Evolutionary conservation across 1,284 basidiomycete species (phyloP), one percentile per base, ranked within the genome.

Genomic region (Stygiomarasmius scandens): DNA sequence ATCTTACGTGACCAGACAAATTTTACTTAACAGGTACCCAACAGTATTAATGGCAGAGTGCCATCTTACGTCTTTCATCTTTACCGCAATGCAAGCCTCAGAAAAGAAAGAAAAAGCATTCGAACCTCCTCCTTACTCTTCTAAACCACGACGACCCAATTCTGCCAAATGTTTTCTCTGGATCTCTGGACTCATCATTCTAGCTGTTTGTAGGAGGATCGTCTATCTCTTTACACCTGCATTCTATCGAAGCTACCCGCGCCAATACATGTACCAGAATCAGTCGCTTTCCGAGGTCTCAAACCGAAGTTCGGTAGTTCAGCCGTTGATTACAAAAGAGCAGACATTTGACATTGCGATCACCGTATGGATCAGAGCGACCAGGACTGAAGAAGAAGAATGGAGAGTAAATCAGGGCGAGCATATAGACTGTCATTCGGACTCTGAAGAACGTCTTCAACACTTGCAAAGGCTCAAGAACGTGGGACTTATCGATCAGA

Each of bases 271-370:
- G 20, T 68, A 65, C 45, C 62, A 66, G 36, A 67, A 64, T 58
- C 61, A 58, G 38, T 63, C 63, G 32, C 60, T 67, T 8, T 56
- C 53, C 3, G 58, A 64, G 41, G 61, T 69, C 12, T 47, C 34
- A 10, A 49, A 67, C 44, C 64, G 59, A 46, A 59, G 58, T 14
- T 56, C 58, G 8, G 69, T 74, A 4, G 71, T 73, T 3, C 68
- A 62, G n/a, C 72, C 72, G 1, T 63, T 76, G 47, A 63, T 76
- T 24, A 64, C 64, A 19, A 49, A 60, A 19, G 48, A 69, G 16
- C 65, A 69, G 47, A 55, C 53, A 3, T 74, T 74, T 49, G 70
- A 75, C 54, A 64, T 74, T 32, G 67, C 66, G 19, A 71, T 71
- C 8, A 71, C 67, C 10, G 66, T 75, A 2, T 73, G 73, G 72